Evolutionary conservation across 257 asterid genomes (phyloP).

Genomic region (Hygrophila difformis): DNA sequence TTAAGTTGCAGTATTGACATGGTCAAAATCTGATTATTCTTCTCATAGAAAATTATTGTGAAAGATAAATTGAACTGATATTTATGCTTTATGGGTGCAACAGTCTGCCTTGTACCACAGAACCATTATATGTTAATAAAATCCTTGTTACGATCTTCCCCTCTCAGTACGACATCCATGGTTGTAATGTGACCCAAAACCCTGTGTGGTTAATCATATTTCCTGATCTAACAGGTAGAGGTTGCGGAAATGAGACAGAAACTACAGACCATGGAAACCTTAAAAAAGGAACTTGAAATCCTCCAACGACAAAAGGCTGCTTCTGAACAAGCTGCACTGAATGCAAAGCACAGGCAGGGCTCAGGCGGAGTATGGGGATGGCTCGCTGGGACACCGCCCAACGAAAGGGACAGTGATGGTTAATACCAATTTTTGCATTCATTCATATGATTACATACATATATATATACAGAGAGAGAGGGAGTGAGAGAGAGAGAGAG

Average conservation of each 20-base stretch:
- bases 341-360: slow-evolving; percentile 59
- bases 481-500: too few relatives aligned
- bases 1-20: too few relatives aligned
- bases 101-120: not conserved
- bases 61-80: not conserved
- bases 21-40: not conserved
- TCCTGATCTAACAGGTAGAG: slow-evolving; percentile 58
- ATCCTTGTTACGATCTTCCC: too few relatives aligned
- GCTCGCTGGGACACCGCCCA: slow-evolving; percentile 81
- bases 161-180: too few relatives aligned
- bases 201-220: slow-evolving; percentile 11
- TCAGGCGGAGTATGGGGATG: slow-evolving; percentile 97
- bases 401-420: slow-evolving; percentile 32
- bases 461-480: too few relatives aligned
- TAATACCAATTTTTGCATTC: slow-evolving; percentile 24
- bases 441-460: too few relatives aligned
- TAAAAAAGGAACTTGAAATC: slow-evolving; percentile 86
- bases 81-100: not conserved
- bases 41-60: not conserved
- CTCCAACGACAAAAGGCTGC: slow-evolving; percentile 93
- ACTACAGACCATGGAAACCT: slow-evolving; percentile 72
- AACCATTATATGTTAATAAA: too few relatives aligned
- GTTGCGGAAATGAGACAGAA: slow-evolving; percentile 94
- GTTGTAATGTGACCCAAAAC: too few relatives aligned
- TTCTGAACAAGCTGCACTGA: slow-evolving; percentile 81